Base-by-base conservation (phyloP, 179 eudicot genomes). In the Nepenthes alata region DNA sequence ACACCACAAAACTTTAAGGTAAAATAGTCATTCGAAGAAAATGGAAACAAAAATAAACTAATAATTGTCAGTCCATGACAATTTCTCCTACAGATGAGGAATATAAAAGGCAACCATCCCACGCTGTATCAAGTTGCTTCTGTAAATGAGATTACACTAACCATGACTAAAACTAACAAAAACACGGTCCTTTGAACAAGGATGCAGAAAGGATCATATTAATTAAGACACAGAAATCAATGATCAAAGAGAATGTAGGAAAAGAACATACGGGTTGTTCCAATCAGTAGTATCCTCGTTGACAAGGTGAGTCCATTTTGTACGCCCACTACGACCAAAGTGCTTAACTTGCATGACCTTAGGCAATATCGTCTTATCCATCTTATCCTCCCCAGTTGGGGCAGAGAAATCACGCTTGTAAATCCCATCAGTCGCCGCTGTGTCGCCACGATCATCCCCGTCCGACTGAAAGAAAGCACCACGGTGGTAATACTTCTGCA, bases 301-400 rank as follows among this genome's bases (percentile, higher is more conserved):
- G 61, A 89, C 98, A 74, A 91, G 98, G 66, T 91, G 98, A 65
- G 95, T 91, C 98, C 98, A 89, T 67, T 91, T 91, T 0, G 98
- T 89, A 71, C 98, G 77, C 52, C 98, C 98, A 78, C 98, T 89
- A 55, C 96, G 85, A 13, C 98, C 98, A 74, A 89, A 91, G 70
- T 91, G 95, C 81, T 91, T 89, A 59, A 91, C 98, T 77, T 89
- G 98, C 98, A 91, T 91, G 69, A 91, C 95, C 68, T 91, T 91
- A 7, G 98, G 98, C 71, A 91, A 73, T 66, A 91, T 86, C 6
- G 89, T 71, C 78, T 91, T 89, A 66, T 91, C 86, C 86, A 91
- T 76, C 76, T 80, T 91, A 75, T 91, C 98, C 70, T 91, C 98
- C 7, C 96, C 98, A 5, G 98, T 89, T 0, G 98, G 98, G 10